phyloP scores from a whole-genome alignment of 257 asterid genomes.

The Solanum tarapatanum region DNA sequence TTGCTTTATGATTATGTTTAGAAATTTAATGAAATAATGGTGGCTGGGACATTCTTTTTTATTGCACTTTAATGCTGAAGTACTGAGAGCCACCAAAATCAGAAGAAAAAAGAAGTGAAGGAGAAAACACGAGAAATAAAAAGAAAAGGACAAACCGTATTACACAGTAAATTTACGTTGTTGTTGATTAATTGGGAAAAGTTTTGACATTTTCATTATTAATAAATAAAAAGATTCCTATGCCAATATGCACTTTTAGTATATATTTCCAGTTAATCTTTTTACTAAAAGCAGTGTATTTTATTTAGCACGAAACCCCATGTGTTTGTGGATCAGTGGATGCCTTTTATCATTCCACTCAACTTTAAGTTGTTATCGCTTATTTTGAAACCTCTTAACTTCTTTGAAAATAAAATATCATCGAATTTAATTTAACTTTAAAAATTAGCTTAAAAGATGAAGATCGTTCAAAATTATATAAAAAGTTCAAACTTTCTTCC shows the following conservation, averaged over 20 bases:
- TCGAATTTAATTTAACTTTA: neutral
- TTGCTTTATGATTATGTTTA: neutral
- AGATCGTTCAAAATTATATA: neutral
- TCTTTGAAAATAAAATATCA: neutral
- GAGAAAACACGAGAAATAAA: neutral
- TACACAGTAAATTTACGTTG: neutral
- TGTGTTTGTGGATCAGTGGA: neutral
- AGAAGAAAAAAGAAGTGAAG: neutral
- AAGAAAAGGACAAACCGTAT: neutral
- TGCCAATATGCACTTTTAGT: neutral
- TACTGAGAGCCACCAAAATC: neutral
- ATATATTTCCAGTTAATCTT: neutral
- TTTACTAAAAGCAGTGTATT: neutral
- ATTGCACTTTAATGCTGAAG: neutral
- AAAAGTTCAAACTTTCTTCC: neutral
- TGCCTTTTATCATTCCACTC: neutral
- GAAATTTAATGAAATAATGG: neutral
- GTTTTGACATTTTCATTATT: neutral
- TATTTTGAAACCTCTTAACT: neutral
- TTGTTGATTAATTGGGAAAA: neutral
- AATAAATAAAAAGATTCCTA: neutral
- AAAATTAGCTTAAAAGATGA: neutral
- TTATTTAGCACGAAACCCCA: neutral
- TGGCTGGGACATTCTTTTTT: neutral
- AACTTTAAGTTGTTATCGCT: neutral